Conservation (phyloP, 73 alveolate genomes). For the Stentor coeruleus region DNA sequence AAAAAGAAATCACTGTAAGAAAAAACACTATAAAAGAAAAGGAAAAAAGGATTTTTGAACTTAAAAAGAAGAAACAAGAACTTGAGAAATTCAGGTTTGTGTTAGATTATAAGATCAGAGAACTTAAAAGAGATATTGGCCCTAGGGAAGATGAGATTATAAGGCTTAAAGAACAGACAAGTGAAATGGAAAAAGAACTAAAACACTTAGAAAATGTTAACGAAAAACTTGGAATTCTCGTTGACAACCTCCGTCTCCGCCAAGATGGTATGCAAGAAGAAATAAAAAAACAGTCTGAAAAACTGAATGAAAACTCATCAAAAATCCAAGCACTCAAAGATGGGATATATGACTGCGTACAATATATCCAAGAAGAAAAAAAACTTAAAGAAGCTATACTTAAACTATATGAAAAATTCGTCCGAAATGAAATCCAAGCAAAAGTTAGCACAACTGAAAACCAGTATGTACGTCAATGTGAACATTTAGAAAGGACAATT, state of each 20-base stretch:
- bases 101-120: conserved; percentile 95
- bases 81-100: conserved; percentile 96
- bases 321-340: conserved; percentile 49
- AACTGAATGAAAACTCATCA: conserved; percentile 50
- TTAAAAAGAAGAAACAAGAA: conserved; percentile 94
- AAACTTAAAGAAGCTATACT: conserved; percentile 62
- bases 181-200: conserved; percentile 92
- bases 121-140: conserved; percentile 93
- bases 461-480: conserved; percentile 67
- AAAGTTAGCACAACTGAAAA: conserved; percentile 72
- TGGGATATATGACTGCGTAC: conserved; percentile 25
- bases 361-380: conserved; percentile 46
- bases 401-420: conserved; percentile 68
- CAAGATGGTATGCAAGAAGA: conserved; percentile 74
- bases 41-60: conserved; percentile 87
- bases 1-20: conserved; percentile 84
- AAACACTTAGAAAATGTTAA: conserved; percentile 78
- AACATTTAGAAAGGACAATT: conserved; percentile 73
- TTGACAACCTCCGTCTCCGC: conserved; percentile 78
- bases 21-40: conserved; percentile 93
- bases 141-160: conserved; percentile 96
- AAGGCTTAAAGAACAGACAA: conserved; percentile 88
- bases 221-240: conserved; percentile 72
- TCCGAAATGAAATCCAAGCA: conserved; percentile 69
- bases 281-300: conserved; percentile 49